Evolutionary conservation across 2,329 filamentous ascomycete genomes (phyloP).

Genomic region (Claviceps pusilla): DNA sequence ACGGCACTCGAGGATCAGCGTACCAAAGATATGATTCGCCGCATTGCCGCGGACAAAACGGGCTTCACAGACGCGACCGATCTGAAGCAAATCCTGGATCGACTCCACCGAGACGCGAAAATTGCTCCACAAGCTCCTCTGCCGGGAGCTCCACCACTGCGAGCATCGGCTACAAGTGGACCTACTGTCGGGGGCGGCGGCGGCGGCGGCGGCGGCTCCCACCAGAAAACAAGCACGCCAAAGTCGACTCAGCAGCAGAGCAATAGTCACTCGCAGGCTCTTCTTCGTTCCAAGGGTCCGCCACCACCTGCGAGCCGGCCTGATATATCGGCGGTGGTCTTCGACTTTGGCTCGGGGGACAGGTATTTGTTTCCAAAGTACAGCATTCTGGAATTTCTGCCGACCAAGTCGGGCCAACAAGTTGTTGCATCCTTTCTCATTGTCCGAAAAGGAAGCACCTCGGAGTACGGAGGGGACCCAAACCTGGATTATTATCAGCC

Average conservation of each 20-base stretch:
- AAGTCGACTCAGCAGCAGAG: constrained; percentile 10
- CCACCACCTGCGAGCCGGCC: constrained; percentile 38
- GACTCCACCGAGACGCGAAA: constrained; percentile 28
- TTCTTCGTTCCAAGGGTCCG: constrained; percentile 47
- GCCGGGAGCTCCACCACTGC: constrained; percentile 14
- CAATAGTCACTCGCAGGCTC: constrained; percentile 31
- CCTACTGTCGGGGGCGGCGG: neutral
- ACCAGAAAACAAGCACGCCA: constrained; percentile 20
- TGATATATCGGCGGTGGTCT: constrained; percentile 50
- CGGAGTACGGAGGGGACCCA: constrained; percentile 49
- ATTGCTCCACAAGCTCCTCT: constrained; percentile 16
- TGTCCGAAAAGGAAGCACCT: constrained; percentile 54
- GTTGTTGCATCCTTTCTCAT: constrained; percentile 65
- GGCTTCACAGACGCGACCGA: constrained; percentile 38
- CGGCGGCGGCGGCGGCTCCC: constrained; percentile 8
- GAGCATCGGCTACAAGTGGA: constrained; percentile 17
- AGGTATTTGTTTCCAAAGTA: constrained; percentile 67
- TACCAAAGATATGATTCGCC: constrained; percentile 34
- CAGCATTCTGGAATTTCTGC: constrained; percentile 56
- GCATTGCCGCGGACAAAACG: constrained; percentile 37
- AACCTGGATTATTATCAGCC: constrained; percentile 62
- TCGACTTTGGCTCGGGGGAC: constrained; percentile 61
- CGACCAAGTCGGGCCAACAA: constrained; percentile 34
- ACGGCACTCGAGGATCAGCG: constrained; percentile 37
- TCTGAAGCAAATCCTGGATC: constrained; percentile 37